These are phyloP conservation scores for Hypoxylon rickii DNA, from an alignment of 495 filamentous ascomycete species.

Conservation along the genomic window DNA sequence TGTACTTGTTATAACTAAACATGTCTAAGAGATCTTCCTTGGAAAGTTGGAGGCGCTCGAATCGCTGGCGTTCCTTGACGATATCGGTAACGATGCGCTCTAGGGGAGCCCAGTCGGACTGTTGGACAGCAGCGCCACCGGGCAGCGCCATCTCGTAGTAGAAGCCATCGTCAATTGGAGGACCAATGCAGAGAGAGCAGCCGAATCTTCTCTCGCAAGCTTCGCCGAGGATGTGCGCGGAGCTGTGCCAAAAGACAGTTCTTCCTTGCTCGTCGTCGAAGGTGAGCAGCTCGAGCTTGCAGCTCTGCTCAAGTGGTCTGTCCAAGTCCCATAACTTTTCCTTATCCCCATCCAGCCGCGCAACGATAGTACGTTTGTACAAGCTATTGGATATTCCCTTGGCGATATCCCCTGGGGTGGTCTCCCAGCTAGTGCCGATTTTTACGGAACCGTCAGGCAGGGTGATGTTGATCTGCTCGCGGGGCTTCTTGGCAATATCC, in stretches of 20 bases:
- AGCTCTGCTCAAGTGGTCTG: slow-evolving; percentile 80
- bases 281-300: slow-evolving; percentile 76
- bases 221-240: slow-evolving; percentile 92
- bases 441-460: slow-evolving; percentile 65
- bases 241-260: slow-evolving; percentile 91
- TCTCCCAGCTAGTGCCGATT: slow-evolving; percentile 71
- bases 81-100: slow-evolving; percentile 74
- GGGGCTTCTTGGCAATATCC: slow-evolving; percentile 67
- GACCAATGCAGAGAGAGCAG: slow-evolving; percentile 90
- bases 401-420: slow-evolving; percentile 69
- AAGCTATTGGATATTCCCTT: slow-evolving; percentile 70
- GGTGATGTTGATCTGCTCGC: slow-evolving; percentile 68
- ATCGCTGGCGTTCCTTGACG: slow-evolving; percentile 95
- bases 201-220: slow-evolving; percentile 86
- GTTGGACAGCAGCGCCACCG: slow-evolving; percentile 70
- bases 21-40: slow-evolving; percentile 93
- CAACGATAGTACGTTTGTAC: slow-evolving; percentile 76
- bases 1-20: slow-evolving; percentile 95
- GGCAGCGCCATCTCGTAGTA: slow-evolving; percentile 97
- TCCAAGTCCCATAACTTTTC: slow-evolving; percentile 85
- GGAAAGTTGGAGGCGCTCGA: slow-evolving; percentile 84
- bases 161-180: slow-evolving; percentile 90
- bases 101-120: slow-evolving; percentile 77
- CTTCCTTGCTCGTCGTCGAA: slow-evolving; percentile 85
- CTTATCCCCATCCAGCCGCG: slow-evolving; percentile 72